Evolutionary conservation across 441 rosid genomes (phyloP), one percentile per base, ranked within the genome.

Genomic region (Biscutella laevigata): DNA sequence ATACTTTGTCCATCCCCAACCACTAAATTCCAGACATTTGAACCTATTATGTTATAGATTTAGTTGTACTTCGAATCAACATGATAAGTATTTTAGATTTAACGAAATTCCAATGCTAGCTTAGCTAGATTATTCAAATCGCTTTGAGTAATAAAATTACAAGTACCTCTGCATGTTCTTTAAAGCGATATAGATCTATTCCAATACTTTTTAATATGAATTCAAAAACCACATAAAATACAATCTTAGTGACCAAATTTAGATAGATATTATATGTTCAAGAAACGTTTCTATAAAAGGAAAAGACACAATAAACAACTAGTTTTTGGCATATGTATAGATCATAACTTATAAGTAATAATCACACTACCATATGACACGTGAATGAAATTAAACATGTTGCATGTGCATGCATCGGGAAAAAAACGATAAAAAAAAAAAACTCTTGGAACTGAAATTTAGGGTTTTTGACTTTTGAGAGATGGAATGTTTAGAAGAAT

Each of bases 361-460:
- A n/a, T n/a, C n/a, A n/a, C 28, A 39, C 21, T 6, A 55, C 12
- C 30, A 21, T 26, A 28, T 51, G 70, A 52, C 70, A 58, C 55
- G 64, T 65, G 70, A 65, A 58, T 28, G 49, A 28, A 57, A 43
- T 57, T 43, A 28, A 57, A 65, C n/a, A 43, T 4, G 22, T 34
- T 57, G 64, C 70, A 65, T 65, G 69, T 65, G 69, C 64, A 65
- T 58, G 64, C 64, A 51, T 65, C 36, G 64, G 64, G 70, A n/a
- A 16, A 44, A 58, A 57, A 65, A 57, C 54, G 21, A 57, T 43
- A 36, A 35, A 28, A n/a, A n/a, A n/a, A n/a, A n/a, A n/a, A n/a
- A n/a, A n/a, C n/a, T 35, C 26, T 58, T 45, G 70, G 70, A 65
- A 43, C 70, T 36, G 70, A 58, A 65, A 58, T 58, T 65, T 51